Base-by-base conservation (phyloP, 2,329 filamentous ascomycete genomes). In the Huntiella omanensis region DNA sequence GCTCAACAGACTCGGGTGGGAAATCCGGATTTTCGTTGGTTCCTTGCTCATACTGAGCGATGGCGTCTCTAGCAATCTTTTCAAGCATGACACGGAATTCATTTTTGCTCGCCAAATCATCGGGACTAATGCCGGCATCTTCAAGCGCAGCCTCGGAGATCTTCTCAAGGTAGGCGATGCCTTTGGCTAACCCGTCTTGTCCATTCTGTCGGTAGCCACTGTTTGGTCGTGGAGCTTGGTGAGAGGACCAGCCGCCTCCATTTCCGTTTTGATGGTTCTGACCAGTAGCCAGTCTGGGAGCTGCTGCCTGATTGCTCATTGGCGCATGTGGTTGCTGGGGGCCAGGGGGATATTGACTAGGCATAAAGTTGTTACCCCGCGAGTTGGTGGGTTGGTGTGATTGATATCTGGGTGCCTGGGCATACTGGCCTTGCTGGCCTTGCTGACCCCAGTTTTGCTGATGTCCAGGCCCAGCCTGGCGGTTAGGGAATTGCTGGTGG, bases 71-170 rank as follows among this genome's bases (percentile, higher is more conserved):
- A 52, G 81, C 81, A 16, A 83, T 69, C 6, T 60, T 53, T 57
- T 88, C 77, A 12, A 92, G 70, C 19, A 64, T 63, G 40, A 63
- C 56, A 42, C 83, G 73, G 53, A 92, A 87, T 0, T 60, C 57
- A 54, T 91, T 80, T 56, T 91, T 92, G 52, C 77, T 70, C 2
- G 67, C 63, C 44, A 80, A 71, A 53, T 91, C 83, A 1, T 63
- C 59, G 1, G 60, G 56, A 34, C 68, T 69, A 51, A 88, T 85
- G 53, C 80, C 75, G 1, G 75, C 72, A 35, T 64, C 66, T 0
- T 69, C 61, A 13, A 84, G 62, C 40, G 77, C 68, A 10, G 43
- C 40, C 2, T 43, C 11, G 32, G 40, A 41, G 11, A 50, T 28
- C 4, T 46, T 28, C 12, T 57, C 46, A 33, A 50, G 45, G 33